Conservation (phyloP, 2,329 filamentous ascomycete species). For the Stagonosporopsis tanaceti region DNA sequence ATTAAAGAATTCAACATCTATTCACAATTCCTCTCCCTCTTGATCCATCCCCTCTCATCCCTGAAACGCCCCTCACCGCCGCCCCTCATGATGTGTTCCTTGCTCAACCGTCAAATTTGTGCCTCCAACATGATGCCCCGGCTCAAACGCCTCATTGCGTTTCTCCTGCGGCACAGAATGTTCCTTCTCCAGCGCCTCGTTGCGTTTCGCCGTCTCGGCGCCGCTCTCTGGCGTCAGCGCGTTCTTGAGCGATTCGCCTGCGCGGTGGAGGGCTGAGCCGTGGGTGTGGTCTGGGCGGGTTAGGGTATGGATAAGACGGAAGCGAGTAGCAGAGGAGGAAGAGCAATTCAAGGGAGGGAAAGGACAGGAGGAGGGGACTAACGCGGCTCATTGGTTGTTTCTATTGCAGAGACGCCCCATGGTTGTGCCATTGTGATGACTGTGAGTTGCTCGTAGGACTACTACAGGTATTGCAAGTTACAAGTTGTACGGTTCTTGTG, state of each 20-base stretch:
- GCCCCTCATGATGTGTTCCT: neutral
- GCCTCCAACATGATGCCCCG: slow-evolving; percentile 7
- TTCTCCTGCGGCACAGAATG: slow-evolving; percentile 6
- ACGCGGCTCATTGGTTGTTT: slow-evolving; percentile 7
- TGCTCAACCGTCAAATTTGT: slow-evolving; percentile 13
- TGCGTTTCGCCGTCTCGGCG: neutral
- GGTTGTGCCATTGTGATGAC: slow-evolving; percentile 7
- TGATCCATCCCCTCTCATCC: neutral
- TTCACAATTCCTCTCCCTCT: neutral
- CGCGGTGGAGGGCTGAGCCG: slow-evolving; percentile 4
- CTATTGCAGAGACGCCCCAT: slow-evolving; percentile 15
- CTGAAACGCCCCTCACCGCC: neutral
- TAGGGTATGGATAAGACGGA: too few relatives aligned
- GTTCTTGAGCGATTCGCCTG: slow-evolving; percentile 12
- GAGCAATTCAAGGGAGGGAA: too few relatives aligned
- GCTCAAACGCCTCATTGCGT: slow-evolving; percentile 1
- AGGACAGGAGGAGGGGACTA: neutral
- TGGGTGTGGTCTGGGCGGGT: slow-evolving; percentile 2
- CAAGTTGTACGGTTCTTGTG: neutral
- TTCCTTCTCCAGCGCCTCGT: slow-evolving; percentile 8
- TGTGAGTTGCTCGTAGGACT: neutral
- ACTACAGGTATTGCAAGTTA: too few relatives aligned
- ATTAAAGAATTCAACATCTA: neutral
- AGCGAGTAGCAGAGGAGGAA: too few relatives aligned
- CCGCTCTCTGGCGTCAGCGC: slow-evolving; percentile 6